Base-by-base conservation (phyloP, 768 basidiomycete species). In the Tylopilus rubrobrunneus region DNA sequence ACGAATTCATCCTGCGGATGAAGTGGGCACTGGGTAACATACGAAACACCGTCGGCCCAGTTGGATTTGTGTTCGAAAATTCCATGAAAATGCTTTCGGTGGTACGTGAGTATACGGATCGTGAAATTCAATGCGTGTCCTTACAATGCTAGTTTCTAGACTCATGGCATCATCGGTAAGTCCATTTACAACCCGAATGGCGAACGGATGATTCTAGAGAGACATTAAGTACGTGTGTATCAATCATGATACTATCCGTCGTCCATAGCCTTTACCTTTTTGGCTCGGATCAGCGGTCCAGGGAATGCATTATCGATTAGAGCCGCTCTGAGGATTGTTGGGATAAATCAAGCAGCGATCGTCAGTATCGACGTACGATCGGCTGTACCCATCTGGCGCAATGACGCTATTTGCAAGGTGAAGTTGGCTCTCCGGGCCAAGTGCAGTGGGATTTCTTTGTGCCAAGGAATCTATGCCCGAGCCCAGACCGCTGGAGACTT, bases 111-210 rank as follows among this genome's bases (percentile, higher is more conserved):
- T 9, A 14, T 23, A 37, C 0, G 23, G 48, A 36, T 57, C 55
- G 4, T 62, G 62, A 34, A 37, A 15, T 21, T 14, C 10, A 4
- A 28, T 29, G 14, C 2, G 17, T 7, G 65, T 9, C 41, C 61
- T 50, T 34, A 66, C 65, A 15, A 66, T 40, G 14, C 75, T 78
- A 5, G 82, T 84, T 14, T 69, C 68, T 48, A 74, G 69, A 37
- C 74, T 57, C 79, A 83, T 82, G 5, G 74, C 70, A 5, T 57
- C 53, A 46, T 82, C 76, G 0, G 67, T 74, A 28, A 54, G 53
- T 33, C n/a, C n/a, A 15, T 54, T 39, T 1, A 49, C 5, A 19
- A 54, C 34, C 31, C 23, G 25, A 15, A 54, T 45, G 12, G 14
- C 9, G 6, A 54, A 54, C 5, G 21, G 6, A 4, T 54, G 42